Base-by-base conservation (phyloP, 257 asterid species). In the Nyctanthes arbortristis region DNA sequence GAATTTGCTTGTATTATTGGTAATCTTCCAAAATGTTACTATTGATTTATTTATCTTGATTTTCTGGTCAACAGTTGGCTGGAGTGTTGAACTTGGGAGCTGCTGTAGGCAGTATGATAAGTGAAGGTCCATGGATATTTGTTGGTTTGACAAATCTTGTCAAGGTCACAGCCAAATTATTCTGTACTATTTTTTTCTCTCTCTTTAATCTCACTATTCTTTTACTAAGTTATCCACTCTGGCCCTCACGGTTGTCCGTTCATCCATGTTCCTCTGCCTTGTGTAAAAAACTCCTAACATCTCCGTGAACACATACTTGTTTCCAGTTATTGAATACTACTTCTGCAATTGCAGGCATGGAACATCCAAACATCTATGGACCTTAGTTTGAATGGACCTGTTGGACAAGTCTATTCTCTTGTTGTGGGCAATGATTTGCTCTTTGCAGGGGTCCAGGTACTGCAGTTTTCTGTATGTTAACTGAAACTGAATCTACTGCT, bases 121-220 rank as follows among this genome's bases (percentile, higher is more conserved):
- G 96, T 84, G 99, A 93, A 87, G 99, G 99, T 60, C 89, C 99
- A 31, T 93, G 99, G 99, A 81, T 94, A 36, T 94, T 94, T 47
- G 89, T 91, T 59, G 99, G 99, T 66, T 75, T 91, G 64, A 76
- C 95, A 35, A 86, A 89, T 83, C 89, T 88, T 65, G 97, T 94
- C 72, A 91, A 85, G 96, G 99, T 91, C 82, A 77, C 81, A 70
- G 70, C 69, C 54, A n/a, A 56, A 45, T 30, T 65, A 27, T 37
- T 49, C 27, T 40, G 32, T 30, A 18, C 29, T n/a, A 20, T 20
- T 45, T 2, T n/a, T 55, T 27, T 24, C n/a, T 57, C 34, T 27
- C 0, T 43, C 7, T 66, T 61, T 70, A 31, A 27, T 11, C 39
- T 65, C 55, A 32, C 68, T 20, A 1, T 32, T 37, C 24, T 31